Evolutionary conservation across 441 rosid genomes (phyloP).

Genomic region (Euphorbia schlechtendalii): DNA sequence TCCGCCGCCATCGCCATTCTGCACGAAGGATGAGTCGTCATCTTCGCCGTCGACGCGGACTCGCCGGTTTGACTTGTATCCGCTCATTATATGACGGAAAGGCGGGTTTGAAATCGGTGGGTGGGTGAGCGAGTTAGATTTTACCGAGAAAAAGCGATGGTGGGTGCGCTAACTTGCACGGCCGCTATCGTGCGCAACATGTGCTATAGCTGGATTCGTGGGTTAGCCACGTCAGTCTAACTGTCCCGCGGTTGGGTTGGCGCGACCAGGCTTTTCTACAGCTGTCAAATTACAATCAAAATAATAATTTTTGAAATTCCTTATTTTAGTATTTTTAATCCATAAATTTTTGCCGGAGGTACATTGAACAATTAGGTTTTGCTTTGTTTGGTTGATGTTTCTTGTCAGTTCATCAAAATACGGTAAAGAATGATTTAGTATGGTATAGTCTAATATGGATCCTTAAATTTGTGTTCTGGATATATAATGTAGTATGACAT

Average conservation of each 20-base stretch:
- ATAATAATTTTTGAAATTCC: no score
- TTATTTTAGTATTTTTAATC: no score
- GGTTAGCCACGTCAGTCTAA: neutral
- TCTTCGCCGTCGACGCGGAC: slow-evolving; percentile 43
- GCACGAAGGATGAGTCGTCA: slow-evolving; percentile 17
- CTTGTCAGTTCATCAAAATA: no score
- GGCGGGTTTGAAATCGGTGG: slow-evolving; percentile 26
- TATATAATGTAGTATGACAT: no score
- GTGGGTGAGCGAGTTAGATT: neutral
- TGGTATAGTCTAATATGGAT: no score
- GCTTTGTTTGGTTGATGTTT: no score
- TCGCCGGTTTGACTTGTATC: slow-evolving; percentile 26
- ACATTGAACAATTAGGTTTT: no score
- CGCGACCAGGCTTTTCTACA: no score
- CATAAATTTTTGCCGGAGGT: no score
- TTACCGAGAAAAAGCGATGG: neutral
- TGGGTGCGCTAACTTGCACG: neutral
- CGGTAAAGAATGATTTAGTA: no score
- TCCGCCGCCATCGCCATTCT: neutral
- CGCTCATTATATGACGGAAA: slow-evolving; percentile 27
- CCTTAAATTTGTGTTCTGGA: no score
- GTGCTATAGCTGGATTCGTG: slow-evolving; percentile 10
- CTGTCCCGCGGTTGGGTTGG: neutral
- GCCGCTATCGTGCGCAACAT: slow-evolving; percentile 8
- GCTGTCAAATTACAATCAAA: no score